Evolutionary conservation across 2,329 filamentous ascomycete species (phyloP).

Genomic region (Trichoderma gracile): DNA sequence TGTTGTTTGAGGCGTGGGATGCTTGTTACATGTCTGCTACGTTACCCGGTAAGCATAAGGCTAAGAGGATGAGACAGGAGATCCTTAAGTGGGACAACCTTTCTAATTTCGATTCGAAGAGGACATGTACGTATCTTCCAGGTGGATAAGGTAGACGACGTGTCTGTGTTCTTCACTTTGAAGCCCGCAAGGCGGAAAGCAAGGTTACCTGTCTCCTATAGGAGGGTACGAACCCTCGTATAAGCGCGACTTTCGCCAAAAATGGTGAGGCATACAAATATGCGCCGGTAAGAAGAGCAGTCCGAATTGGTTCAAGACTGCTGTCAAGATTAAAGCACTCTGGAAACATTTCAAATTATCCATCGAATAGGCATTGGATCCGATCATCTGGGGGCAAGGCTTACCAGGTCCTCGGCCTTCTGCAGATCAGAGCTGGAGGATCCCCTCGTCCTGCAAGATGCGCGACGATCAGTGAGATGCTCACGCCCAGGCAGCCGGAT

Average conservation of each 20-base stretch:
- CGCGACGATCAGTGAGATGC: background rate
- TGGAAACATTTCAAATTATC: background rate
- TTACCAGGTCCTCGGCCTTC: background rate
- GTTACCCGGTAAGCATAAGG: constrained; percentile 10
- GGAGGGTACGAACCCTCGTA: background rate
- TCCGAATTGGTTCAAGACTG: too few species aligned
- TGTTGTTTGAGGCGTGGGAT: background rate
- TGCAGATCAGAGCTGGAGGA: background rate
- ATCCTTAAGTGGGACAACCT: background rate
- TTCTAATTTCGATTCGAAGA: background rate
- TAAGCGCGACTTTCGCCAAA: background rate
- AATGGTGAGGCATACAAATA: background rate
- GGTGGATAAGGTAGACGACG: too few species aligned
- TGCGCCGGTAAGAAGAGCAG: background rate
- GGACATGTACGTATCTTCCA: background rate
- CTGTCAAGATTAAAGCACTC: background rate
- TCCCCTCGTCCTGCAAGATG: background rate
- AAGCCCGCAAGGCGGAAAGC: background rate
- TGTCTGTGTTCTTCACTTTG: background rate
- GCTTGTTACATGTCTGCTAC: background rate
- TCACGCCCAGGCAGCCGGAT: background rate
- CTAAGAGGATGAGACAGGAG: background rate
- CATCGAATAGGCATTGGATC: background rate
- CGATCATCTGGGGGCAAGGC: background rate
- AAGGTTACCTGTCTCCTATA: background rate